Evolutionary conservation across 345 rosid genomes (phyloP).

Genomic region (Microthlaspi erraticum): DNA sequence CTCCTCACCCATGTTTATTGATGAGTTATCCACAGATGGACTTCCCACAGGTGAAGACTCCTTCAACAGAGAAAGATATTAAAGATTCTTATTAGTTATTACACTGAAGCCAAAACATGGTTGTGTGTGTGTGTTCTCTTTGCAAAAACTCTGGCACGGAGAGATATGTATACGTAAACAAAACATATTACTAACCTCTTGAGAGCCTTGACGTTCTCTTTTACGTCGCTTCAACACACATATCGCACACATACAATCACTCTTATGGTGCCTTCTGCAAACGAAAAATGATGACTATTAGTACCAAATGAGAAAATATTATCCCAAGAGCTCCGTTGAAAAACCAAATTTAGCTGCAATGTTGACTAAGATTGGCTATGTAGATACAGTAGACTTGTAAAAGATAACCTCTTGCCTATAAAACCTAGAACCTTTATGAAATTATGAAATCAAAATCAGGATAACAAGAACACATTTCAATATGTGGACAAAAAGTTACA

Average conservation of each 20-base stretch:
- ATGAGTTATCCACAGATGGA: slow-evolving; percentile 69
- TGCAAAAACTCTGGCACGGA: too few relatives aligned
- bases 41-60: slow-evolving; percentile 69
- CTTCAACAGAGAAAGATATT: slow-evolving; percentile 45
- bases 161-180: too few relatives aligned
- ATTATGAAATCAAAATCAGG: slow-evolving; percentile 4
- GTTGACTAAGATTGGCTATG: slow-evolving; percentile 11
- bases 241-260: slow-evolving; percentile 93
- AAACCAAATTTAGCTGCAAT: slow-evolving; percentile 8
- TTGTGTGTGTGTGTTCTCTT: slow-evolving; percentile 18
- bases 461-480: neutral
- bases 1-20: slow-evolving; percentile 72
- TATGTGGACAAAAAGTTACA: slow-evolving; percentile 19
- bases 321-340: neutral
- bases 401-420: slow-evolving; percentile 22
- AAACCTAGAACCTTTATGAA: slow-evolving; percentile 12
- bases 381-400: neutral
- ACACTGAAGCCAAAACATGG: slow-evolving; percentile 7
- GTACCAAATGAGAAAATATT: slow-evolving; percentile 5
- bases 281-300: slow-evolving; percentile 11
- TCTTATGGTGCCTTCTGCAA: slow-evolving; percentile 90
- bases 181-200: slow-evolving; percentile 50
- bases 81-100: neutral
- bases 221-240: slow-evolving; percentile 88
- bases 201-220: slow-evolving; percentile 78